phyloP scores from a whole-genome alignment of 2,329 filamentous ascomycete species.

The Talaromyces sp. region DNA sequence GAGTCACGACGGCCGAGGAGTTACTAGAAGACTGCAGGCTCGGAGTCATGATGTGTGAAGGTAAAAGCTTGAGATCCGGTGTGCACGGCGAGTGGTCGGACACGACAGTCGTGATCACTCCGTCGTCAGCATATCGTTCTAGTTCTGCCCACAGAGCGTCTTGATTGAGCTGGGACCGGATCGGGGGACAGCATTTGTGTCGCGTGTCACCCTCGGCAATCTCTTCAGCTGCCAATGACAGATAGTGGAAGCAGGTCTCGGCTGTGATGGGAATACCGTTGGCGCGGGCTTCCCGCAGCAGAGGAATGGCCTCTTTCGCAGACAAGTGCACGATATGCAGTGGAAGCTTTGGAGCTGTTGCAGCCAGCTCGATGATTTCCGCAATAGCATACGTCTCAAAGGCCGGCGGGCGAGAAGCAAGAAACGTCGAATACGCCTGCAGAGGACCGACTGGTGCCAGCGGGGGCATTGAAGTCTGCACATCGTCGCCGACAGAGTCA shows the following conservation, averaged over 20 bases:
- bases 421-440: conserved; percentile 80
- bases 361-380: conserved; percentile 76
- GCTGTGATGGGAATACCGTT: conserved; percentile 81
- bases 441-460: conserved; percentile 67
- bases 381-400: conserved; percentile 91
- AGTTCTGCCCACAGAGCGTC: conserved; percentile 85
- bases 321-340: conserved; percentile 93
- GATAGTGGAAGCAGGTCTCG: conserved; percentile 94
- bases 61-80: conserved; percentile 85
- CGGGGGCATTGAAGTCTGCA: conserved; percentile 65
- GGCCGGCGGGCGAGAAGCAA: conserved; percentile 79
- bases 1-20: conserved; percentile 12
- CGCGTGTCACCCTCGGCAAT: conserved; percentile 81
- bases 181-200: conserved; percentile 94
- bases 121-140: conserved; percentile 53
- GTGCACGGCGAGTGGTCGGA: conserved; percentile 97
- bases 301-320: conserved; percentile 79
- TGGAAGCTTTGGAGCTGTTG: conserved; percentile 73
- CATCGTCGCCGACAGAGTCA: conserved; percentile 71
- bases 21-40: conserved; percentile 8
- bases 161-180: conserved; percentile 75
- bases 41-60: conserved; percentile 56
- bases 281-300: conserved; percentile 68
- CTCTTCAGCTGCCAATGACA: conserved; percentile 76
- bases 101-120: conserved; percentile 86